phyloP scores from a whole-genome alignment of 805 yeast species.

The Candida alai region DNA sequence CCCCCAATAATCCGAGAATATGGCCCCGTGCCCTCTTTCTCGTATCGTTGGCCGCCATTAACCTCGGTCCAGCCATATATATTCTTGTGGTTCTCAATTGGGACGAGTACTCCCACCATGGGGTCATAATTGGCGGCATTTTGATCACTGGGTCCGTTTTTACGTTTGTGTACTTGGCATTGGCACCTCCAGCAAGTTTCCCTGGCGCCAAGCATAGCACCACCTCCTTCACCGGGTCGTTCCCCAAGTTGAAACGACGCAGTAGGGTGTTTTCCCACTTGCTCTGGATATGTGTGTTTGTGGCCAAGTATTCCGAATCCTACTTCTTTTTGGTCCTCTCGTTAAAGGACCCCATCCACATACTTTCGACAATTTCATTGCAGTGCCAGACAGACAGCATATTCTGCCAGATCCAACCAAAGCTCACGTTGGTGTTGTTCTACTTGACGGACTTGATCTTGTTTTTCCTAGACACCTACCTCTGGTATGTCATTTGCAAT shows the following conservation, averaged over 20 bases:
- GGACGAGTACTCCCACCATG: conserved; percentile 21
- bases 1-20: conserved; percentile 15
- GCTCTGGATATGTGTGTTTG: conserved; percentile 30
- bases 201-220: conserved; percentile 3
- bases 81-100: conserved; percentile 22
- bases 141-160: conserved; percentile 28
- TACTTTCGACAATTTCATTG: conserved; percentile 24
- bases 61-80: conserved; percentile 27
- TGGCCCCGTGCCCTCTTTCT: conserved; percentile 4
- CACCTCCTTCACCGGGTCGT: conserved; percentile 10
- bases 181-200: conserved; percentile 22
- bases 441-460: conserved; percentile 26
- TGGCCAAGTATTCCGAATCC: conserved; percentile 33
- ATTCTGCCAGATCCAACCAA: conserved; percentile 27
- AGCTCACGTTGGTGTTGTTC: conserved; percentile 21
- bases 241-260: conserved; percentile 21
- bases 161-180: conserved; percentile 26
- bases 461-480: conserved; percentile 37
- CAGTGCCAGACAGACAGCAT: conserved; percentile 20
- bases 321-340: conserved; percentile 35
- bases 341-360: conserved; percentile 30
- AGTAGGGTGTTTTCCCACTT: conserved; percentile 21
- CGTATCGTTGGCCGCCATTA: conserved; percentile 15
- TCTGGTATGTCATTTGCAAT: conserved; percentile 38
- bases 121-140: conserved; percentile 18